A percentile compares a stretch with the other conserved stretches of the same genome.
Conservation (phyloP, 805 yeast genomes). For the Zygoascus biomembranicola region DNA sequence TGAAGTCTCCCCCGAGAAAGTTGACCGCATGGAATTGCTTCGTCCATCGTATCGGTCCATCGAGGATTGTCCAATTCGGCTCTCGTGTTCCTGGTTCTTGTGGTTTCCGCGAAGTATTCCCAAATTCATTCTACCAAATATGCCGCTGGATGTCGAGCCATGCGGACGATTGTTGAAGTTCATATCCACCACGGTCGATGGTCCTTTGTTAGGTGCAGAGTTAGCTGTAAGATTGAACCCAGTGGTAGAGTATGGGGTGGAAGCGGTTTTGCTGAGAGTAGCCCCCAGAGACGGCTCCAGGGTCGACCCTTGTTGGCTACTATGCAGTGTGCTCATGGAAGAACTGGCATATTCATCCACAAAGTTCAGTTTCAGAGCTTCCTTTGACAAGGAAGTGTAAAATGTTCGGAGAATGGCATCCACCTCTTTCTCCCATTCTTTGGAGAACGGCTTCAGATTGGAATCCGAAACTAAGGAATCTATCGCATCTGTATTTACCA, state of each 20-base stretch:
- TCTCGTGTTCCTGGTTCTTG: constrained; percentile 11
- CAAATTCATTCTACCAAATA: constrained; percentile 15
- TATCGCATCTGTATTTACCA: constrained; percentile 8
- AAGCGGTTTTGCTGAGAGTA: constrained; percentile 3
- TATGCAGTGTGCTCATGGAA: background rate
- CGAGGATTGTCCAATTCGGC: constrained; percentile 7
- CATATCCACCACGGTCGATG: constrained; percentile 1
- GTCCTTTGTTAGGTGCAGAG: constrained; percentile 3
- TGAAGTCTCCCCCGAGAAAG: constrained; percentile 33
- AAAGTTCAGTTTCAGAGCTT: constrained; percentile 18
- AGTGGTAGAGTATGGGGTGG: background rate
- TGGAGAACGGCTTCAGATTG: constrained; percentile 8
- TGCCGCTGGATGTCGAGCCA: constrained; percentile 4
- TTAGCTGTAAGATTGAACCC: constrained; percentile 2
- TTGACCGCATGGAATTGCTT: constrained; percentile 20
- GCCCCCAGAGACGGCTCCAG: background rate
- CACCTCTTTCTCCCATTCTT: constrained; percentile 20
- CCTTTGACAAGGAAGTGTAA: constrained; percentile 20
- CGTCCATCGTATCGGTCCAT: constrained; percentile 8
- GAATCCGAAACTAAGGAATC: constrained; percentile 11
- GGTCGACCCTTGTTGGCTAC: background rate
- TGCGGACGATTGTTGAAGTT: background rate
- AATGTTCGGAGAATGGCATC: constrained; percentile 18
- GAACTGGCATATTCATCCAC: constrained; percentile 10
- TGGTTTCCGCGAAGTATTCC: constrained; percentile 7